These are phyloP conservation scores for Aspergillus ochraceoroseus DNA, from an alignment of 2,329 filamentous ascomycete genomes.

Conservation along the genomic window DNA sequence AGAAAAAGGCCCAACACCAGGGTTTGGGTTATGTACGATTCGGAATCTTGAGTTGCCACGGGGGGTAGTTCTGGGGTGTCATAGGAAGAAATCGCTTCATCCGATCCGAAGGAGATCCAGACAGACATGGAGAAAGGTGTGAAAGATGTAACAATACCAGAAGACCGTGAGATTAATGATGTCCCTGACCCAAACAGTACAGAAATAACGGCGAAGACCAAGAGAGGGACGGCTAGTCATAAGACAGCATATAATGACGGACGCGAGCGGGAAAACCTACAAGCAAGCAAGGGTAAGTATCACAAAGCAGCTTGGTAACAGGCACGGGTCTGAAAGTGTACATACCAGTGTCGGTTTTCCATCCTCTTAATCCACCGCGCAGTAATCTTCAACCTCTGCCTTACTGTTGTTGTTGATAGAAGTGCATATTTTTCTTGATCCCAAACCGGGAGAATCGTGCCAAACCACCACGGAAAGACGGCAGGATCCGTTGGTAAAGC, in stretches of 20 bases:
- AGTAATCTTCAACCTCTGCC: conserved; percentile 77
- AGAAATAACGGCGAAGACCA: conserved; percentile 32
- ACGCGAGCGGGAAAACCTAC: conserved; percentile 31
- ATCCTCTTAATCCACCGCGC: conserved; percentile 71
- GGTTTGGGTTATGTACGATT: conserved; percentile 31
- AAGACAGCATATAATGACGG: conserved; percentile 38
- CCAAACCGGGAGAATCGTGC: conserved; percentile 69
- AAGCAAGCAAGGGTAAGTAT: conserved; percentile 14
- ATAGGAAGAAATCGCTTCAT: conserved; percentile 10
- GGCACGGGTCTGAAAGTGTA: conserved; percentile 5
- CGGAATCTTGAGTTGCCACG: conserved; percentile 9
- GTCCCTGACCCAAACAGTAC: conserved; percentile 25
- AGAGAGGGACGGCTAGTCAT: conserved; percentile 43
- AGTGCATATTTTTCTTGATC: conserved; percentile 76
- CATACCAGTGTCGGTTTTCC: conserved; percentile 67
- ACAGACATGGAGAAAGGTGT: conserved; percentile 37
- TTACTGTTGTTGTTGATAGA: conserved; percentile 67
- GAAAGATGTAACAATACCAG: conserved; percentile 31
- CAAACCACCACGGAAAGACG: conserved; percentile 86
- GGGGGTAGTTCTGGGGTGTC: conserved; percentile 4
- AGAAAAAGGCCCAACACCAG: conserved; percentile 33
- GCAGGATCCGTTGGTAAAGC: conserved; percentile 70
- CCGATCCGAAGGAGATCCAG: conserved; percentile 32
- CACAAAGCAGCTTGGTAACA: conserved; percentile 1
- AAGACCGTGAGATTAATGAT: conserved; percentile 21